A percentile compares a stretch with the other conserved stretches of the same genome.
Conservation (phyloP, 352 stramenopile species). For the Phytophthora aleatoria region DNA sequence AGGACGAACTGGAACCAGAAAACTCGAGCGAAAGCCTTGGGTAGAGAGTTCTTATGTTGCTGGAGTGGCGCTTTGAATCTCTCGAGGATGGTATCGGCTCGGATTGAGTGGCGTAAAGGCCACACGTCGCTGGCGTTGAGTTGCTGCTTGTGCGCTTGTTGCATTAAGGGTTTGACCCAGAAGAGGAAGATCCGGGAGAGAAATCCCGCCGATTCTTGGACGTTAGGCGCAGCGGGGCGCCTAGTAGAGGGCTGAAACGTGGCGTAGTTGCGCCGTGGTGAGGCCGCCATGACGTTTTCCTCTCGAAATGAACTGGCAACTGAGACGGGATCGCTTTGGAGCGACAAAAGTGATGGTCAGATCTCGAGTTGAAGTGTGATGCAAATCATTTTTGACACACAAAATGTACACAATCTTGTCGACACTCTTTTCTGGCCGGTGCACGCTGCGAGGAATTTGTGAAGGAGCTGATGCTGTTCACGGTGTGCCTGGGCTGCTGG, state of each 20-base stretch:
- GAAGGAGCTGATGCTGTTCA: too few relatives aligned
- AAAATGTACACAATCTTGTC: constrained; percentile 11
- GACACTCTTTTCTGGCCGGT: too few relatives aligned
- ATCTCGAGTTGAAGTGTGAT: constrained; percentile 21
- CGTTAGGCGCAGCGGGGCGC: not conserved
- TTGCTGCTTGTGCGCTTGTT: constrained; percentile 42
- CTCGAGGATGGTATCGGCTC: constrained; percentile 23
- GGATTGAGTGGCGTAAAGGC: constrained; percentile 29
- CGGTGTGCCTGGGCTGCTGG: too few relatives aligned
- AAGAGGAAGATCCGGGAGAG: constrained; percentile 41
- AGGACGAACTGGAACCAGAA: constrained; percentile 43
- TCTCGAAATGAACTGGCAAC: too few relatives aligned
- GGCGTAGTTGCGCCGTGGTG: constrained; percentile 15
- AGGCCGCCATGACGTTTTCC: not conserved
- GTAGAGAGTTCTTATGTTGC: constrained; percentile 24
- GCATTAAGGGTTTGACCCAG: constrained; percentile 55
- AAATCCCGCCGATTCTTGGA: constrained; percentile 30
- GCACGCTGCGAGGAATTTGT: too few relatives aligned
- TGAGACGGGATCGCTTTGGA: too few relatives aligned
- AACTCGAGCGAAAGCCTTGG: constrained; percentile 31
- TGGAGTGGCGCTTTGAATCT: constrained; percentile 29
- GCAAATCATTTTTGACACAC: constrained; percentile 1
- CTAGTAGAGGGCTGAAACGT: constrained; percentile 4
- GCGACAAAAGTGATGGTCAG: not conserved
- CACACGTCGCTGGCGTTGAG: constrained; percentile 48